Evolutionary conservation across 2,329 filamentous ascomycete genomes (phyloP), one percentile per base, ranked within the genome.

Genomic region (Penicillium sp.): DNA sequence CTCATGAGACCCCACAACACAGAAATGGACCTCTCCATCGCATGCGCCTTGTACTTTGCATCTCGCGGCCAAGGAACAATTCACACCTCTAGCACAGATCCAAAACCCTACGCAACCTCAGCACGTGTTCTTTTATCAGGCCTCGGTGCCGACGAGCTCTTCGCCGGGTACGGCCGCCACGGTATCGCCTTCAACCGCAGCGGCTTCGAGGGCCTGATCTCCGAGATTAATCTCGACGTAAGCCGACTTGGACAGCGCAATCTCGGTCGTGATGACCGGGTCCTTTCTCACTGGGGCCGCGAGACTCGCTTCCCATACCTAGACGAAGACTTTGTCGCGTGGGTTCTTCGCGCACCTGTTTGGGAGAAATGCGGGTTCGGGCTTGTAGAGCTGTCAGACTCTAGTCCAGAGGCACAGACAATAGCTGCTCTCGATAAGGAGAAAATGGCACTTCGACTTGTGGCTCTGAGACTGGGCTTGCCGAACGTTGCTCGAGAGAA

Each of bases 11-110:
- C 93, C 0, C 93, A 98, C 68, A 91, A 95, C 56, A 98, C 93
- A 0, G 93, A 98, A 69, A 98, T 98, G 93, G 93, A 98, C 61
- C 76, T 98, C 0, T 98, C 93, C 3, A 98, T 98, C 58, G 86
- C 87, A 0, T 85, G 80, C 58, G 93, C 93, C 0, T 75, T 98
- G n/a, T 97, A 96, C 67, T 98, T 98, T 71, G 89, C 93, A 5
- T 84, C 91, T 0, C 80, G 89, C 31, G 91, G 89, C 0, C 66
- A 72, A 41, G 88, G 85, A 0, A 55, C 66, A 14, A 72, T 75
- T 6, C 38, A 48, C 27, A 40, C 38, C 51, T 26, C 37, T 52
- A 38, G 70, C 70, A 44, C 62, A 55, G 10, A 27, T 48, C 60
- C 9, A 46, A 55, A 2, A 13, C 40, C 20, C 0, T 90, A 89